These are phyloP conservation scores for Tricholoma saponaceum DNA, from an alignment of 768 basidiomycete genomes.

Conservation along the genomic window DNA sequence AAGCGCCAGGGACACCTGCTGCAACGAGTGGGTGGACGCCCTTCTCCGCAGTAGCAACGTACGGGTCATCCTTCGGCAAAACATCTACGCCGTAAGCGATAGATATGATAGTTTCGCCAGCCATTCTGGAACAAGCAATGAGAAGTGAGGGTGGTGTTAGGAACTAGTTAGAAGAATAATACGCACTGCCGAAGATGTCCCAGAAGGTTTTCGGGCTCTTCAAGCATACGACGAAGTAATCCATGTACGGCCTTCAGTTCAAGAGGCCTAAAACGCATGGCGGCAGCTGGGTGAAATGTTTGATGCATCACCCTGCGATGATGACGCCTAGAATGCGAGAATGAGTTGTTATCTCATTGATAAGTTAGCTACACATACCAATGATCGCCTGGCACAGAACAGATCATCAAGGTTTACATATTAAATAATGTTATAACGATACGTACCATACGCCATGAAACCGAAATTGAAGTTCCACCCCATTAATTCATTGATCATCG, in stretches of 20 bases:
- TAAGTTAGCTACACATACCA: too few species aligned
- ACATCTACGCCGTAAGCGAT: conserved; percentile 32
- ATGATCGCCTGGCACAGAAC: too few species aligned
- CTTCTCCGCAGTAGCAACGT: conserved; percentile 26
- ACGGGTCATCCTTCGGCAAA: conserved; percentile 27
- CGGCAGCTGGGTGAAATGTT: conserved; percentile 15
- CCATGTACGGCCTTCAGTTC: conserved; percentile 17
- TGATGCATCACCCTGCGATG: conserved; percentile 21
- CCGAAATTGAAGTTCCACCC: conserved; percentile 16
- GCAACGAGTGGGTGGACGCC: conserved; percentile 23
- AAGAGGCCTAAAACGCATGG: conserved; percentile 16
- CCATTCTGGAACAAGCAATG: conserved; percentile 4
- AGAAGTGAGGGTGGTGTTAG: too few species aligned
- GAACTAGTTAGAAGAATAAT: too few species aligned
- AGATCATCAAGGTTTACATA: background rate
- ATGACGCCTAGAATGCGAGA: conserved; percentile 14
- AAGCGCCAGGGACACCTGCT: conserved; percentile 21
- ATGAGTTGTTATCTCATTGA: background rate
- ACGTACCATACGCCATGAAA: conserved; percentile 13
- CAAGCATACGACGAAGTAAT: conserved; percentile 19
- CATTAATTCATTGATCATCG: conserved; percentile 21
- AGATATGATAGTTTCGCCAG: conserved; percentile 25
- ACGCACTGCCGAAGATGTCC: conserved; percentile 9
- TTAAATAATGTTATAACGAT: background rate
- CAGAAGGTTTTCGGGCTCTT: conserved; percentile 14